Evolutionary conservation across 495 filamentous ascomycete genomes (phyloP).

Genomic region (Penicillium psychrofluorescens): DNA sequence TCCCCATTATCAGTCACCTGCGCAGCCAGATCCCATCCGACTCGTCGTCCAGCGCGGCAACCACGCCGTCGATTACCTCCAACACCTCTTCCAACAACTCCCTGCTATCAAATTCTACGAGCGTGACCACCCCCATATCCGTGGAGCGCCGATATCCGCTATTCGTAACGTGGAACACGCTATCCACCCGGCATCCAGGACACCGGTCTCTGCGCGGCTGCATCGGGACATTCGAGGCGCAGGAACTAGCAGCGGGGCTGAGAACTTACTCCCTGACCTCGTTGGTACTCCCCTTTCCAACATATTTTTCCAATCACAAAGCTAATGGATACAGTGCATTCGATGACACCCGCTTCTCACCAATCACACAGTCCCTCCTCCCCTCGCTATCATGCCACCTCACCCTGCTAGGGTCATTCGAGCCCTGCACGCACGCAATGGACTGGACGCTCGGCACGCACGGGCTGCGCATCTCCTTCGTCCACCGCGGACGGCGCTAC

Average conservation of each 20-base stretch:
- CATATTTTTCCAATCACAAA: neutral
- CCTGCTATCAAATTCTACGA: slow-evolving; percentile 34
- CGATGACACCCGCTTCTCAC: slow-evolving; percentile 77
- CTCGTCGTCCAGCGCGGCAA: slow-evolving; percentile 36
- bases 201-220: slow-evolving; percentile 75
- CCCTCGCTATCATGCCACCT: slow-evolving; percentile 60
- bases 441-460: slow-evolving; percentile 85
- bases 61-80: slow-evolving; percentile 37
- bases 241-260: slow-evolving; percentile 65
- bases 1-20: slow-evolving; percentile 27
- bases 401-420: slow-evolving; percentile 71
- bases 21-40: slow-evolving; percentile 27
- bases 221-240: slow-evolving; percentile 89
- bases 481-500: slow-evolving; percentile 53
- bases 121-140: slow-evolving; percentile 33
- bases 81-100: slow-evolving; percentile 33
- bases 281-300: slow-evolving; percentile 33
- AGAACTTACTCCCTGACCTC: slow-evolving; percentile 79
- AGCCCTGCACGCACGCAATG: slow-evolving; percentile 61
- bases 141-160: slow-evolving; percentile 49
- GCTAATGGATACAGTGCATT: slow-evolving; percentile 53
- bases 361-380: slow-evolving; percentile 62
- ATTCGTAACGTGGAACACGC: slow-evolving; percentile 92
- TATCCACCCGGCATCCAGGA: slow-evolving; percentile 37
- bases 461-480: slow-evolving; percentile 72